Conservation (phyloP, 805 yeast genomes). For the Candida methanosorbosa region DNA sequence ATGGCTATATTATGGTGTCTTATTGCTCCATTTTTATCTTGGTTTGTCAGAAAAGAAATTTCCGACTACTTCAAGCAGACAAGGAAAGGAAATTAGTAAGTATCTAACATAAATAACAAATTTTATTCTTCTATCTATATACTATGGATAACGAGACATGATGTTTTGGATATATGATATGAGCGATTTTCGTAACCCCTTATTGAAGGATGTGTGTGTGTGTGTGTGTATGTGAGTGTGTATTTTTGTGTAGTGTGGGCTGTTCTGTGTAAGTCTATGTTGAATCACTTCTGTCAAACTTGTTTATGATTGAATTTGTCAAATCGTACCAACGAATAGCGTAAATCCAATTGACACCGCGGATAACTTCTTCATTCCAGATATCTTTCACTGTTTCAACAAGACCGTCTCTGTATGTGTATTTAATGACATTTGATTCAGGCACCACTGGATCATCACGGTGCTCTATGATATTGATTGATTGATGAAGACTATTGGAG, state of each 20-base stretch:
- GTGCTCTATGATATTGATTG: conserved; percentile 43
- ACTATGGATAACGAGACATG: no score
- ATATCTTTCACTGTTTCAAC: conserved; percentile 63
- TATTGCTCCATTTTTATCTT: conserved; percentile 23
- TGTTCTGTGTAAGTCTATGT: no score
- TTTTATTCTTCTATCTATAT: neutral
- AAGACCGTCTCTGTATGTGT: conserved; percentile 35
- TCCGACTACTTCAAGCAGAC: conserved; percentile 27
- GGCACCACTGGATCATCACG: conserved; percentile 42
- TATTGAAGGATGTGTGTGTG: no score
- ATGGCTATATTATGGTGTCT: conserved; percentile 41
- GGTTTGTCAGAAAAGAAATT: neutral
- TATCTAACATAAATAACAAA: neutral
- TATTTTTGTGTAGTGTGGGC: no score
- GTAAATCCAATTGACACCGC: conserved; percentile 56
- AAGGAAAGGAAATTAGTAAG: conserved; percentile 1
- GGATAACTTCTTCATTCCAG: conserved; percentile 70
- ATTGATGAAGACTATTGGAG: conserved; percentile 35
- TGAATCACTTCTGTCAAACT: no score
- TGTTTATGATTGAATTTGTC: no score
- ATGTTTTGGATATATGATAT: no score
- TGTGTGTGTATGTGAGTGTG: no score
- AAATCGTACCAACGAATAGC: conserved; percentile 9
- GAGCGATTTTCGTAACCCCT: no score
- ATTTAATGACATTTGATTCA: conserved; percentile 32